Conservation (phyloP, 768 basidiomycete genomes). For the Agrocybe praecox region DNA sequence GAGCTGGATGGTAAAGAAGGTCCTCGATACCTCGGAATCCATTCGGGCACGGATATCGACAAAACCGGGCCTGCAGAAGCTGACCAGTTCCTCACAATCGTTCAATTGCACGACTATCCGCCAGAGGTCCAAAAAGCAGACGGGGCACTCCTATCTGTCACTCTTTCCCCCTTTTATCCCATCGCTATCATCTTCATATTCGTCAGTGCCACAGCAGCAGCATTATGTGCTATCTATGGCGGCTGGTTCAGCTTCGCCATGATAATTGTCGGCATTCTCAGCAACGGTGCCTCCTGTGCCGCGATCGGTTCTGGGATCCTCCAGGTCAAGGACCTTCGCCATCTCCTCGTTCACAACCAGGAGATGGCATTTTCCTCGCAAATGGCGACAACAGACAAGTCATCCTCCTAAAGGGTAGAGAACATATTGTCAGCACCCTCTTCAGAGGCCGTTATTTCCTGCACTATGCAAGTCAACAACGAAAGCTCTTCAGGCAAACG, state of each 20-base stretch:
- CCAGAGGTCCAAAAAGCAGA: not conserved
- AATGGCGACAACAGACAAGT: not conserved
- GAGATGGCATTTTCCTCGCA: constrained; percentile 4
- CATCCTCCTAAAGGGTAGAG: constrained; percentile 4
- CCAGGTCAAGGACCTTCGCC: constrained; percentile 5
- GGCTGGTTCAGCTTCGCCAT: constrained; percentile 9
- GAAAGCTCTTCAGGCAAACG: constrained; percentile 3
- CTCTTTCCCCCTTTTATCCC: constrained; percentile 1
- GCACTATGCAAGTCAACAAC: not conserved
- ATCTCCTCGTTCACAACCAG: constrained; percentile 8
- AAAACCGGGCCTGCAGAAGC: constrained; percentile 4
- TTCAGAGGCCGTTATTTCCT: constrained; percentile 9
- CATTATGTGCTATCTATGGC: constrained; percentile 6
- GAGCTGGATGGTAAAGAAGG: constrained; percentile 14
- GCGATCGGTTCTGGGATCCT: constrained; percentile 9
- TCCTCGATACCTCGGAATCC: constrained; percentile 8
- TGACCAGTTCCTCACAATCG: not conserved
- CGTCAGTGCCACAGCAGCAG: constrained; percentile 4
- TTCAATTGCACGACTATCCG: not conserved
- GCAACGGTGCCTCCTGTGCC: constrained; percentile 8
- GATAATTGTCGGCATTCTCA: constrained; percentile 8
- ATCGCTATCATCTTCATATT: constrained; percentile 8
- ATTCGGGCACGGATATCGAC: constrained; percentile 7
- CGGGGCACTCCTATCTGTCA: not conserved
- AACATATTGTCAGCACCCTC: constrained; percentile 9